phyloP scores from a whole-genome alignment of 139 green algal species.

The Astrephomene gubernaculifera region DNA sequence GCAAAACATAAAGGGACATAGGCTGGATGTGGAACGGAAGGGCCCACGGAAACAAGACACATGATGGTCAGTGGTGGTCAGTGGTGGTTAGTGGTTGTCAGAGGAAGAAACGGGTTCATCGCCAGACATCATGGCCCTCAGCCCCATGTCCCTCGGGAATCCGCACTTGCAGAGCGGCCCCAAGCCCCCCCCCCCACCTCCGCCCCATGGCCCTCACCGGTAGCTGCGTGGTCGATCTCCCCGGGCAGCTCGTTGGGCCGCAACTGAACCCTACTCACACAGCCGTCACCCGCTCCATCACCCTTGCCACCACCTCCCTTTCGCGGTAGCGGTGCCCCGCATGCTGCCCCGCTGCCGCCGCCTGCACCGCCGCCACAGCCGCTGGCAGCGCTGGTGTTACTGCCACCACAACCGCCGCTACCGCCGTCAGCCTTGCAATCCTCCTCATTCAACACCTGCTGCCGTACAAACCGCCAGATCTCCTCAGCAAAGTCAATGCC shows the following conservation, averaged over 20 bases:
- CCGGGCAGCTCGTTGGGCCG: conserved; percentile 3
- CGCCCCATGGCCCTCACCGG: not conserved
- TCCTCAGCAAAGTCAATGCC: conserved; percentile 21
- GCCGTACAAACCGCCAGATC: conserved; percentile 9
- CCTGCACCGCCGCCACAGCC: not conserved
- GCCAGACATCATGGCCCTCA: no score
- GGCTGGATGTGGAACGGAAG: no score
- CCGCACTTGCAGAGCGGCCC: no score
- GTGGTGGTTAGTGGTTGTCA: no score
- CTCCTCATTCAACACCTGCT: conserved; percentile 13
- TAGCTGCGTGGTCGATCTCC: conserved; percentile 10
- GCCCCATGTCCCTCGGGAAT: no score
- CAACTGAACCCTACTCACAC: not conserved
- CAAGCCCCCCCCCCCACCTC: no score
- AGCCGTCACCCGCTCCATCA: not conserved
- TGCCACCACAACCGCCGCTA: not conserved
- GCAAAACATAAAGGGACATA: no score
- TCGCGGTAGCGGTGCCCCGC: not conserved
- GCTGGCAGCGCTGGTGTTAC: not conserved
- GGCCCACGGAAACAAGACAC: no score
- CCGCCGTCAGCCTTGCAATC: no score
- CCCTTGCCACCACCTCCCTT: not conserved
- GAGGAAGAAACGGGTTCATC: no score
- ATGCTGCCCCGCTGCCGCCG: not conserved
- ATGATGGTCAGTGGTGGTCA: no score